Evolutionary conservation across 2,329 filamentous ascomycete genomes (phyloP).

Genomic region (Claviceps lovelessii): DNA sequence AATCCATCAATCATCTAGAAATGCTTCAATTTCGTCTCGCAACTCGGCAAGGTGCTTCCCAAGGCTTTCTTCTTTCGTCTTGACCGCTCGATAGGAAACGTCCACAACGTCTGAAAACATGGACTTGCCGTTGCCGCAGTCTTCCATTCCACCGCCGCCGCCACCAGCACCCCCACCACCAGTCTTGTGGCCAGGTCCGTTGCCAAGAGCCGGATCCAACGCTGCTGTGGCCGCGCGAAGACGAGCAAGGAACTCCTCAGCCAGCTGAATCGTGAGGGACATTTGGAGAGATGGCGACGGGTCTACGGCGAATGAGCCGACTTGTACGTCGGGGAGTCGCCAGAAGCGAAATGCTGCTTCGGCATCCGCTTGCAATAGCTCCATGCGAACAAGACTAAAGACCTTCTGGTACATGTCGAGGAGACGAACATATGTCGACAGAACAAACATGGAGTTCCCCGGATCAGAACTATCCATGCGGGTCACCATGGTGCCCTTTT

Average conservation of each 20-base stretch:
- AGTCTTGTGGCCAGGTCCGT: conserved; percentile 3
- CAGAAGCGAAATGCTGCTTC: conserved; percentile 20
- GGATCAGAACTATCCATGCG: conserved; percentile 19
- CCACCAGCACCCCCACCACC: not conserved
- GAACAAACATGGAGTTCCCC: conserved; percentile 23
- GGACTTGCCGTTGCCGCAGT: conserved; percentile 11
- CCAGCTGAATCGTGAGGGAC: conserved; percentile 28
- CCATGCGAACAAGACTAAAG: conserved; percentile 21
- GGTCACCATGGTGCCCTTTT: conserved; percentile 4
- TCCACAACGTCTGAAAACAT: conserved; percentile 21
- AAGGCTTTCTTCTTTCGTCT: conserved; percentile 20
- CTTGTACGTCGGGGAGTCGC: conserved; percentile 26
- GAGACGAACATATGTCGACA: conserved; percentile 25
- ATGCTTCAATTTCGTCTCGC: conserved; percentile 19
- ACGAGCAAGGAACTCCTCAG: conserved; percentile 24
- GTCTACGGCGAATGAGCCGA: conserved; percentile 26
- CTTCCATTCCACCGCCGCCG: not conserved
- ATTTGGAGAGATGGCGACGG: conserved; percentile 27
- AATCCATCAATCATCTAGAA: conserved; percentile 12
- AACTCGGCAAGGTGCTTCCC: conserved; percentile 19
- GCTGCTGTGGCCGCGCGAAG: conserved; percentile 19
- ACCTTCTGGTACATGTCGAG: conserved; percentile 27
- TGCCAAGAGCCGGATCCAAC: conserved; percentile 13
- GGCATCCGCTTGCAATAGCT: conserved; percentile 17
- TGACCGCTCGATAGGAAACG: conserved; percentile 17